A percentile compares a stretch with the other conserved stretches of the same genome.
Evolutionary conservation across 2,329 filamentous ascomycete genomes (phyloP).

Genomic region (Geosmithia putterillii): DNA sequence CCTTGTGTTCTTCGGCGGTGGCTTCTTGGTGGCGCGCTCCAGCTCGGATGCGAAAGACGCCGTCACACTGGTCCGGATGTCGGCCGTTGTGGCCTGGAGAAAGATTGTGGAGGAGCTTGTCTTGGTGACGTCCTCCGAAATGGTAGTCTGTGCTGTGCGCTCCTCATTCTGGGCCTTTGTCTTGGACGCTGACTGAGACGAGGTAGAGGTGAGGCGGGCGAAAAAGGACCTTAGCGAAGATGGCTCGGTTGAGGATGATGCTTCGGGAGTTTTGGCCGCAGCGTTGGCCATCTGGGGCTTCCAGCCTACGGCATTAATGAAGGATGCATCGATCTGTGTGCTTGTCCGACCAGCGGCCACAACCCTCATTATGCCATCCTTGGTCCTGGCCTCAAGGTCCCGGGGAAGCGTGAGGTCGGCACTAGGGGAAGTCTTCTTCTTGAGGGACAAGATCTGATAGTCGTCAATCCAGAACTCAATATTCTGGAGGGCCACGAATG

Average conservation of each 20-base stretch:
- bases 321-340: constrained; percentile 82
- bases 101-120: constrained; percentile 71
- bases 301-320: constrained; percentile 82
- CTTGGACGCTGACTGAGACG: constrained; percentile 35
- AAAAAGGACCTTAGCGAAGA: constrained; percentile 71
- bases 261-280: constrained; percentile 25
- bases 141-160: constrained; percentile 45
- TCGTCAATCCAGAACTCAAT: constrained; percentile 90
- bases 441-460: constrained; percentile 64
- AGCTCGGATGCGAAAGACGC: constrained; percentile 69
- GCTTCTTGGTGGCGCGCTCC: constrained; percentile 93
- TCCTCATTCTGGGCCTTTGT: constrained; percentile 52
- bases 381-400: constrained; percentile 71
- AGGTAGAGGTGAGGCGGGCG: constrained; percentile 53
- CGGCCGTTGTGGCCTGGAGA: constrained; percentile 74
- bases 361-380: constrained; percentile 82
- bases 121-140: constrained; percentile 60
- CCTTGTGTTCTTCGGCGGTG: constrained; percentile 76
- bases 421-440: constrained; percentile 77
- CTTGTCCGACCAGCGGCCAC: constrained; percentile 70
- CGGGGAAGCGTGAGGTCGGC: constrained; percentile 59
- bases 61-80: constrained; percentile 64
- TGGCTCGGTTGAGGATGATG: constrained; percentile 12
- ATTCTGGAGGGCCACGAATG: constrained; percentile 78
- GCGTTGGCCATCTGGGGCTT: constrained; percentile 41